Evolutionary conservation across 805 yeast species (phyloP), one percentile per base, ranked within the genome.

Genomic region (Zygosaccharomyces pseudorouxii): DNA sequence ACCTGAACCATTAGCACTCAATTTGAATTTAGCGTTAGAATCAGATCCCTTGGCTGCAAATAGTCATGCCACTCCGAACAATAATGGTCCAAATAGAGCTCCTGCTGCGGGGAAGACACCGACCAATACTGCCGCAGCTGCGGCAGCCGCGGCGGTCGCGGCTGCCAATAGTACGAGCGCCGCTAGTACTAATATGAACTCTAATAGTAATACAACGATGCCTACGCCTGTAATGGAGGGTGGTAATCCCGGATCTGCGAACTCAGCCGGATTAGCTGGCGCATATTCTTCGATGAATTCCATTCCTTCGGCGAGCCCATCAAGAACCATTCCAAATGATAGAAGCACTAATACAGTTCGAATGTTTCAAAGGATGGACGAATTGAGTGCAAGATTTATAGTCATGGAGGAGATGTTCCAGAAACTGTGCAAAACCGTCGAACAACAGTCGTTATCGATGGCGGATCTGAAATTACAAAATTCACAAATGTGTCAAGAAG

Each of bases 281-380:
- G 23, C 49, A n/a, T 48, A 48, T 11, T 20, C 49, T 4, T 42
- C 47, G n/a, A 31, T 51, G 37, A 50, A 42, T 43, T 44, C 50
- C 2, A 43, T 48, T 25, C 38, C 44, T 14, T 48, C 56, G 0
- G 46, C 39, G 9, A 33, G 48, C 16, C 50, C 55, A 16, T 38
- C 52, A 14, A 49, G 50, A 3, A 45, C 52, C 4, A 46, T 49
- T 25, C 44, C 47, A 8, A 43, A 35, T 28, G 54, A 49, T 14
- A 23, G 44, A 11, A 48, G 54, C 20, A 50, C 55, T 14, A 54
- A 47, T 47, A 51, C 49, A 28, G 53, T 63, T 14, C 53, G 63
- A 43, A 52, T 64, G 44, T 63, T 57, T 40, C 69, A 65, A 51
- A 56, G 68, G 38, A 55, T 65, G 64, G 68, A 64, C 41, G 69